These are phyloP conservation scores for Metschnikowia continentalis DNA, from an alignment of 805 yeast genomes.

Conservation along the genomic window DNA sequence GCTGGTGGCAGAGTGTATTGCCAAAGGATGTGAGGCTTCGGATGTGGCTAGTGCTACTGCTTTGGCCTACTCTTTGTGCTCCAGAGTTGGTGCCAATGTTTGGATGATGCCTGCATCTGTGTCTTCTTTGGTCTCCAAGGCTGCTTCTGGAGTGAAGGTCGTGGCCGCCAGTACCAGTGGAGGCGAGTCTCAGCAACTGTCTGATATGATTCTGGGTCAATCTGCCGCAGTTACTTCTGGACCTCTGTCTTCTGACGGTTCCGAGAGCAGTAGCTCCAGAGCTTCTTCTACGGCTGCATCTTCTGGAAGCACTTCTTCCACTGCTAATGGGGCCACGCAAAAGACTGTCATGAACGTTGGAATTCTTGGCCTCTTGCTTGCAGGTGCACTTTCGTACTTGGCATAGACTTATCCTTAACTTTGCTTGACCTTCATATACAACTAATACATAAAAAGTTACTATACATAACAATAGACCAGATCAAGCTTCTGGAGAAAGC, in stretches of 20 bases:
- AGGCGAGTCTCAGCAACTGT: conserved; percentile 3
- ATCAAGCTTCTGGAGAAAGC: neutral
- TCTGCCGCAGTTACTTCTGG: conserved; percentile 9
- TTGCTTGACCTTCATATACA: neutral
- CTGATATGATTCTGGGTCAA: conserved; percentile 5
- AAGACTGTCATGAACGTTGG: neutral
- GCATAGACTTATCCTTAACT: neutral
- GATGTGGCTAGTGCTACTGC: conserved; percentile 38
- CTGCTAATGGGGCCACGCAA: conserved; percentile 3
- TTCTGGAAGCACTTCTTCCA: neutral
- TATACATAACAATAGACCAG: too few relatives aligned
- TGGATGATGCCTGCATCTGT: conserved; percentile 46
- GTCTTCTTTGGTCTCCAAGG: conserved; percentile 25
- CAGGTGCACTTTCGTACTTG: neutral
- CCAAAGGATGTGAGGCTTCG: conserved; percentile 31
- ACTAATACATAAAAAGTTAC: too few relatives aligned
- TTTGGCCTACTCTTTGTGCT: conserved; percentile 41
- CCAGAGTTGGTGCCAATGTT: conserved; percentile 36
- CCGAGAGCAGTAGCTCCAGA: conserved; percentile 3
- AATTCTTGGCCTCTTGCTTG: neutral
- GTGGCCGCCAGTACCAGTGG: conserved; percentile 6
- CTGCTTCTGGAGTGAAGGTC: conserved; percentile 17
- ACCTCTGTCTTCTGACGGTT: neutral
- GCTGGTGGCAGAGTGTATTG: conserved; percentile 41
- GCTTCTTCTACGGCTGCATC: neutral